phyloP scores from a whole-genome alignment of 257 asterid genomes.

The Primulina huaijiensis region DNA sequence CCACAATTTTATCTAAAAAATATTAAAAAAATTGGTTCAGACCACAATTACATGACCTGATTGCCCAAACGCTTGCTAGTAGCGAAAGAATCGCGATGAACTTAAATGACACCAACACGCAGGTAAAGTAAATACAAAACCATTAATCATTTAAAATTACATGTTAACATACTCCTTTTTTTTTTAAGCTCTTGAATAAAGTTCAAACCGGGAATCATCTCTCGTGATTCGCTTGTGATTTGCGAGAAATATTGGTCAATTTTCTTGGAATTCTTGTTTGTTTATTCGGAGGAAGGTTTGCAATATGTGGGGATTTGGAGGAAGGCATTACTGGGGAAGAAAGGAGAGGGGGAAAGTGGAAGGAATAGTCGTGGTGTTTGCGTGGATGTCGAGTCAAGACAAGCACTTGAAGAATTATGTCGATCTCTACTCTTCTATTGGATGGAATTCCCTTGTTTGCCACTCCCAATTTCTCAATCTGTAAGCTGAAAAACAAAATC shows the following conservation, averaged over 20 bases:
- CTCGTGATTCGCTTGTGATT: not conserved
- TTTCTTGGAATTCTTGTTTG: conserved; percentile 22
- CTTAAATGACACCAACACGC: not conserved
- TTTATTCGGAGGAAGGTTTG: not conserved
- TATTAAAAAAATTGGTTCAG: too few relatives aligned
- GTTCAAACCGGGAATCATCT: not conserved
- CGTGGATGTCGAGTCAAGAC: conserved; percentile 91
- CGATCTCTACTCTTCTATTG: conserved; percentile 68
- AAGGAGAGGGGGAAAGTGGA: conserved; percentile 60
- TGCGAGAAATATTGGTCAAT: conserved; percentile 10
- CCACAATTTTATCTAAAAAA: too few relatives aligned
- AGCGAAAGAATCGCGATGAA: not conserved
- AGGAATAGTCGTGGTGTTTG: conserved; percentile 83
- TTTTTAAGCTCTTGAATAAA: not conserved
- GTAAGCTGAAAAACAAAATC: conserved; percentile 37
- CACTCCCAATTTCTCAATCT: conserved; percentile 77
- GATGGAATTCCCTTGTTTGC: conserved; percentile 90
- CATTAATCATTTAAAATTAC: too few relatives aligned
- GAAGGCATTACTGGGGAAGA: conserved; percentile 82
- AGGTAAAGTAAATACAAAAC: too few relatives aligned
- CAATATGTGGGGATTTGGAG: conserved; percentile 94
- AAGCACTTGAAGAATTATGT: conserved; percentile 65
- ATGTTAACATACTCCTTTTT: too few relatives aligned
- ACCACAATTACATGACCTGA: too few relatives aligned
- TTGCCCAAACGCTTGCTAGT: too few relatives aligned